Base-by-base conservation (phyloP, 768 basidiomycete genomes). In the Xerocomellus chrysenteron region DNA sequence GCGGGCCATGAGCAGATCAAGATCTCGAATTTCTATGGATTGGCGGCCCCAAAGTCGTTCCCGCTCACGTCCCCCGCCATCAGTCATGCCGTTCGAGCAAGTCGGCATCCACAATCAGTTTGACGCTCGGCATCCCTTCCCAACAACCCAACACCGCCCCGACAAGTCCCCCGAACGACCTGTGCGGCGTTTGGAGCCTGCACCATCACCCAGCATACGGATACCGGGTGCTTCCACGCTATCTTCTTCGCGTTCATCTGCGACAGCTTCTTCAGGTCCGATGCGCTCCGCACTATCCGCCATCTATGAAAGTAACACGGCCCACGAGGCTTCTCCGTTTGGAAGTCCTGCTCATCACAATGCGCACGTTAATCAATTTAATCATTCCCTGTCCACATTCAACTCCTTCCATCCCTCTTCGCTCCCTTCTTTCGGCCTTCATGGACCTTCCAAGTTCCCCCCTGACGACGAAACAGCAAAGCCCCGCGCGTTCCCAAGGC, bases 1-100 rank as follows among this genome's bases (percentile, higher is more conserved):
- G 94, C 81, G 93, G 47, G 86, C 90, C 33, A 85, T 93, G 69
- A 94, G 92, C 73, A 82, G 94, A 60, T 96, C 94, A 26, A 83
- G 93, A 65, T 95, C 94, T 14, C 84, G 94, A 24, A 87, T 88
- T 63, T 87, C 90, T 21, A 93, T 95, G 90, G 93, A 95, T 70
- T 94, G 93, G 93, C 79, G 87, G 54, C 86, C 90, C 35, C 74
- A 85, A 50, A 86, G 84, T 72, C 85, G 88, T 52, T 91, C 90
- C 32, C 83, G 88, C 51, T 90, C 89, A 43, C 82, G 92, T 37
- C 86, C 88, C 19, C 84, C 88, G 32, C 83, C 84, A 60, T 65
- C 80, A 26, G 71, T 73, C 53, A 71, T 72, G 11, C 73, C 75
- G 47, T 80, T 82, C 65, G 82, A 85, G 55, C 82, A 81, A 41